Percentiles rank a stretch among this genome's conserved stretches.
These are phyloP conservation scores for Thalassiosira sp. DNA, from an alignment of 352 stramenopile genomes.

Conservation along the genomic window DNA sequence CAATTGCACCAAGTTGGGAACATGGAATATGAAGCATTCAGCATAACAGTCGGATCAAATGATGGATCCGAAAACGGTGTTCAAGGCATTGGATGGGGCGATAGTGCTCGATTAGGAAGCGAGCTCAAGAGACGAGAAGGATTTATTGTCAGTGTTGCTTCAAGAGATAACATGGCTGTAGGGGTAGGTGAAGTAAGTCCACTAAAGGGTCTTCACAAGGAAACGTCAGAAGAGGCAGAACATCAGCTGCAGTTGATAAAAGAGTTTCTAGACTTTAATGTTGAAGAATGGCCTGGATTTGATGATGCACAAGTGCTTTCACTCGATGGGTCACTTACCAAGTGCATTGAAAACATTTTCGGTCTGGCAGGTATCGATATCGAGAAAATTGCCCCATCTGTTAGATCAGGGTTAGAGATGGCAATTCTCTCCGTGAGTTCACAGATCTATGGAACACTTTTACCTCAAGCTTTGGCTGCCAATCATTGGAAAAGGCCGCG, in stretches of 20 bases:
- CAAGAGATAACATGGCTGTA: conserved; percentile 57
- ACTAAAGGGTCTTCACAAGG: conserved; percentile 67
- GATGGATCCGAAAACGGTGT: conserved; percentile 45
- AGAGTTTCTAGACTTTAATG: conserved; percentile 30
- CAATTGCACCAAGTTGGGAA: conserved; percentile 21
- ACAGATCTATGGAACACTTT: conserved; percentile 50
- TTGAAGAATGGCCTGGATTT: conserved; percentile 38
- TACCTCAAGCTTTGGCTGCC: conserved; percentile 61
- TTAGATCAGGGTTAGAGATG: conserved; percentile 80
- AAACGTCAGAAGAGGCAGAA: conserved; percentile 64
- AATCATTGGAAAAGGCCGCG: conserved; percentile 25
- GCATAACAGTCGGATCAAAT: conserved; percentile 53
- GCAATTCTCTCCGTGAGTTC: conserved; percentile 70
- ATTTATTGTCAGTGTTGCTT: conserved; percentile 70
- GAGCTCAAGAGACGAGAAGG: conserved; percentile 58
- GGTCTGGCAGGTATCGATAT: conserved; percentile 33
- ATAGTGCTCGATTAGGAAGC: conserved; percentile 41
- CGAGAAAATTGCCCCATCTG: conserved; percentile 42
- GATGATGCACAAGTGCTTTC: conserved; percentile 52
- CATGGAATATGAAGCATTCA: conserved; percentile 74
- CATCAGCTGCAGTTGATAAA: conserved; percentile 60
- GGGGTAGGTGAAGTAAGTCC: conserved; percentile 78
- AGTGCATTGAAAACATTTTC: conserved; percentile 47
- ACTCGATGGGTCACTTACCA: conserved; percentile 61
- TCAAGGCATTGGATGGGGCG: conserved; percentile 71